A percentile compares a stretch with the other conserved stretches of the same genome.
Evolutionary conservation across 208 protist species (phyloP).

Genomic region (Naegleria gruberi): DNA sequence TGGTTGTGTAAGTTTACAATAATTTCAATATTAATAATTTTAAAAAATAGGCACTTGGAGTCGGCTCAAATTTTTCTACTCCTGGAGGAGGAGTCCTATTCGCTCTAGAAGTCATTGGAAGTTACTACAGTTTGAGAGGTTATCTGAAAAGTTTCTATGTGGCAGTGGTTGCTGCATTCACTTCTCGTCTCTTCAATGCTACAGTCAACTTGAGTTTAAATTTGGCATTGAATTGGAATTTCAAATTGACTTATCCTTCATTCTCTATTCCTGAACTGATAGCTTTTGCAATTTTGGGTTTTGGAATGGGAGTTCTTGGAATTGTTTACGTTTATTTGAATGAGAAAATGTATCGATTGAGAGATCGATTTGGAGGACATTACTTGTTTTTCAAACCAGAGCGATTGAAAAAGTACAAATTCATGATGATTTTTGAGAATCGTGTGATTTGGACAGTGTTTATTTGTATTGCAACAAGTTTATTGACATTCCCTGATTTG

Average conservation of each 20-base stretch:
- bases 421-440: not conserved
- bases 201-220: not conserved
- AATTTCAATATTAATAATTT: not conserved
- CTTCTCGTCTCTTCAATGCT: not conserved
- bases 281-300: not conserved
- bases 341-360: not conserved
- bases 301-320: not conserved
- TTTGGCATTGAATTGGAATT: not conserved
- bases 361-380: not conserved
- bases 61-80: not conserved
- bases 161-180: not conserved
- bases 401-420: not conserved
- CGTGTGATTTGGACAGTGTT: not conserved
- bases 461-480: not conserved
- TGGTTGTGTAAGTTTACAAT: not conserved
- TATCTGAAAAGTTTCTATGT: not conserved
- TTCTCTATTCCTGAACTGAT: not conserved
- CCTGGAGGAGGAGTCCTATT: not conserved
- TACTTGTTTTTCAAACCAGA: not conserved
- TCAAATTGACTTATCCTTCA: not conserved
- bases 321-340: not conserved
- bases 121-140: not conserved
- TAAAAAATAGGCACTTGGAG: not conserved
- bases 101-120: not conserved
- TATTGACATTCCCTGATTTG: not conserved